Evolutionary conservation across 2,329 filamentous ascomycete genomes (phyloP).

Genomic region (Ophiostoma sp.): DNA sequence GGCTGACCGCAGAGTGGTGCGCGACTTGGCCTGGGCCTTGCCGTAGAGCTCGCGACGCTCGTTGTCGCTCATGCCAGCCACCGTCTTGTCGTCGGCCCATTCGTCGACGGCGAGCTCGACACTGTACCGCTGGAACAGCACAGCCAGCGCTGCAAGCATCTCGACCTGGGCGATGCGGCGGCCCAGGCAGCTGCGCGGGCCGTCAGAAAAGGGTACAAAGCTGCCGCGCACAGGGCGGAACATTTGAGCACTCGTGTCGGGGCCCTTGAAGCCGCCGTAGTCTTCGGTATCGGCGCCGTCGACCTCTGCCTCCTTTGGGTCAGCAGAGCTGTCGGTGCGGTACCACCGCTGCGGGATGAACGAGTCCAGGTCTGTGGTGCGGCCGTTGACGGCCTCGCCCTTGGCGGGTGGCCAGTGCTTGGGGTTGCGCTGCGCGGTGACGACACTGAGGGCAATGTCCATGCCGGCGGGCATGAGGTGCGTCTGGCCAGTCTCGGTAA

Average conservation of each 20-base stretch:
- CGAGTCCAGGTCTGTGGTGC: slow-evolving; percentile 54
- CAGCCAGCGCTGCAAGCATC: slow-evolving; percentile 50
- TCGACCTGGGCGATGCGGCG: slow-evolving; percentile 56
- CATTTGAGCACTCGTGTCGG: slow-evolving; percentile 56
- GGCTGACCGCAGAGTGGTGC: slow-evolving; percentile 29
- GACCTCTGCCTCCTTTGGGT: slow-evolving; percentile 25
- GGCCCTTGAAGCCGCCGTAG: slow-evolving; percentile 53
- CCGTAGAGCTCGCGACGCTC: slow-evolving; percentile 52
- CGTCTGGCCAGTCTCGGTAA: slow-evolving; percentile 54
- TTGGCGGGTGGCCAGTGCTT: slow-evolving; percentile 61
- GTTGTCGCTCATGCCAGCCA: slow-evolving; percentile 44
- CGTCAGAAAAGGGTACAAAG: slow-evolving; percentile 55
- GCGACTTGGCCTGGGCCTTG: slow-evolving; percentile 49
- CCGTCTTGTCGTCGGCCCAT: slow-evolving; percentile 48
- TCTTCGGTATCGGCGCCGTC: slow-evolving; percentile 45
- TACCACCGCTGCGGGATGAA: slow-evolving; percentile 73
- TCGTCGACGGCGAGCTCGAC: slow-evolving; percentile 65
- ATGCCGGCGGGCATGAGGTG: slow-evolving; percentile 53
- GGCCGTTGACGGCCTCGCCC: slow-evolving; percentile 37
- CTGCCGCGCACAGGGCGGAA: slow-evolving; percentile 54
- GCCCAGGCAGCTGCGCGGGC: slow-evolving; percentile 52
- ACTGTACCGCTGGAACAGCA: slow-evolving; percentile 54
- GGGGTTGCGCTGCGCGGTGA: slow-evolving; percentile 61
- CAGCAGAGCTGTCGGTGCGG: slow-evolving; percentile 28
- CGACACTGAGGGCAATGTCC: slow-evolving; percentile 51